These are phyloP conservation scores for Epichloe typhina DNA, from an alignment of 2,329 filamentous ascomycete species.

Conservation along the genomic window DNA sequence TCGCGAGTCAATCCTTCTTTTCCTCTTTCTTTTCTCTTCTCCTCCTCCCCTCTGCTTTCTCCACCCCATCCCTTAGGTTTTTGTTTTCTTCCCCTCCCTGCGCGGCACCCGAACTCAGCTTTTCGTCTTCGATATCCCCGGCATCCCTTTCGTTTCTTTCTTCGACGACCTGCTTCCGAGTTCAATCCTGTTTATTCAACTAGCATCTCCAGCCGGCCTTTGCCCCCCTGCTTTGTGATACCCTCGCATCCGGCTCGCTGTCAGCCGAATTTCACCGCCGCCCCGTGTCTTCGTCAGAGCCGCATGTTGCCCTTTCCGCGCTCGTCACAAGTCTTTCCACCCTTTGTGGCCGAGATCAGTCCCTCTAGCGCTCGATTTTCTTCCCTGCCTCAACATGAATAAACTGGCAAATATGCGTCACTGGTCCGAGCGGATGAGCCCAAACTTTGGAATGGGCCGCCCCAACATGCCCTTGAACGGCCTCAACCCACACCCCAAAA, in stretches of 20 bases:
- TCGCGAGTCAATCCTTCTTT: conserved; percentile 8
- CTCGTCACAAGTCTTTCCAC: background rate
- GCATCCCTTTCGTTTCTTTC: conserved; percentile 11
- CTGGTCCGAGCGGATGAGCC: conserved; percentile 58
- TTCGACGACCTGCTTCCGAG: conserved; percentile 5
- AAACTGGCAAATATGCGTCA: conserved; percentile 60
- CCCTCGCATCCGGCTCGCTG: conserved; percentile 14
- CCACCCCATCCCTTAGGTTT: background rate
- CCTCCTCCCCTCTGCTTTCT: conserved; percentile 5
- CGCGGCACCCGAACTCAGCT: background rate
- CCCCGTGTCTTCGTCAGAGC: conserved; percentile 1
- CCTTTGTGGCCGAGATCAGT: conserved; percentile 4
- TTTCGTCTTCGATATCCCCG: conserved; percentile 6
- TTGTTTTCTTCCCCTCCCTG: conserved; percentile 1
- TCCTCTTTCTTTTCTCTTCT: conserved; percentile 5
- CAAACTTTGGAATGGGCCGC: conserved; percentile 52
- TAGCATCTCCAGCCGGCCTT: background rate
- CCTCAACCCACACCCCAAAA: conserved; percentile 46
- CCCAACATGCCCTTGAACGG: conserved; percentile 42
- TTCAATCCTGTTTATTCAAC: background rate
- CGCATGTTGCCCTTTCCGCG: conserved; percentile 3
- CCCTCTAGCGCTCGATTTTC: background rate
- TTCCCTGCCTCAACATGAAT: conserved; percentile 42
- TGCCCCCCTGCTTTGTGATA: conserved; percentile 7
- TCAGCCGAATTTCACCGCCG: conserved; percentile 14